A percentile compares a stretch with the other conserved stretches of the same genome.
Conservation (phyloP, 2,329 filamentous ascomycete genomes). For the Fonsecaea pedrosoi region DNA sequence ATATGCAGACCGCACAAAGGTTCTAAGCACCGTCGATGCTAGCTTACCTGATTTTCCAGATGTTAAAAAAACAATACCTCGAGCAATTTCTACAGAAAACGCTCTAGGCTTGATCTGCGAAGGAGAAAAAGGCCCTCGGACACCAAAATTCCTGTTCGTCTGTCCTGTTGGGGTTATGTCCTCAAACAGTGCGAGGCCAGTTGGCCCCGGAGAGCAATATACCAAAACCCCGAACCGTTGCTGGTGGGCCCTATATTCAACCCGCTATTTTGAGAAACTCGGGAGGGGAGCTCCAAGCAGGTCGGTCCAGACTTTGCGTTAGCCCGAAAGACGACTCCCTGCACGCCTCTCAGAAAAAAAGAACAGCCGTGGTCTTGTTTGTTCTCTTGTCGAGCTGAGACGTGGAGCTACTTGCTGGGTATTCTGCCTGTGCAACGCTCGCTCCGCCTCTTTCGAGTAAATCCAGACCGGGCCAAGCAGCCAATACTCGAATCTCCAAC, state of each 20-base stretch:
- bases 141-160: background rate
- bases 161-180: background rate
- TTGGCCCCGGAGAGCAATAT: conserved; percentile 8
- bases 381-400: conserved; percentile 12
- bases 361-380: background rate
- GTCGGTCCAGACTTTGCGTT: conserved; percentile 11
- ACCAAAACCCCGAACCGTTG: conserved; percentile 12
- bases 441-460: background rate
- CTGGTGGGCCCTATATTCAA: conserved; percentile 3
- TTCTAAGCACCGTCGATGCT: background rate
- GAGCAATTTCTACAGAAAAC: background rate
- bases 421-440: conserved; percentile 13
- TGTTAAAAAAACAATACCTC: background rate
- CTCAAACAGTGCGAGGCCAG: conserved; percentile 14
- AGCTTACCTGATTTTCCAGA: conserved; percentile 3
- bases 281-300: conserved; percentile 11
- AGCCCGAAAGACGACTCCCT: conserved; percentile 13
- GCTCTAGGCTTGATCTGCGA: background rate
- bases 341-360: conserved; percentile 9
- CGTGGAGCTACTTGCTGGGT: conserved; percentile 5
- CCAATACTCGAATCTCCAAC: conserved; percentile 11
- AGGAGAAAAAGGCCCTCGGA: background rate
- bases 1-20: conserved; percentile 11
- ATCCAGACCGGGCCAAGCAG: conserved; percentile 11
- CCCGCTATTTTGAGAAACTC: conserved; percentile 10